phyloP scores from a whole-genome alignment of 2,329 filamentous ascomycete genomes.

The Paraconiothyrium brasiliense region DNA sequence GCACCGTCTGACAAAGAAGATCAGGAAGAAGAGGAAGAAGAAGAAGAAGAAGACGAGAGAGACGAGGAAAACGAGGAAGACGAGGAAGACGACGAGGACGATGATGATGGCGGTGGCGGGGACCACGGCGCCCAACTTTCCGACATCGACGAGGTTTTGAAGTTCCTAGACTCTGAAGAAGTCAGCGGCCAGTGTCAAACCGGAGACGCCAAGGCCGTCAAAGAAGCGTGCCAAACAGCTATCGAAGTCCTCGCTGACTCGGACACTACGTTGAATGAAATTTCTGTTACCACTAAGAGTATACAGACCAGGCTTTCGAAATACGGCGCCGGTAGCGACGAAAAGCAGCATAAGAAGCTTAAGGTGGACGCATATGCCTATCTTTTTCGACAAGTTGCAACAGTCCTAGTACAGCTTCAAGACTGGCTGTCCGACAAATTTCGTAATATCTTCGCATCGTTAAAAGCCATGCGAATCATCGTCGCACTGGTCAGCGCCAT shows the following conservation, averaged over 20 bases:
- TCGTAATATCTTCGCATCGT: slow-evolving; percentile 18
- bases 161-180: slow-evolving; percentile 29
- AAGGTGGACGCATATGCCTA: slow-evolving; percentile 41
- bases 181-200: slow-evolving; percentile 33
- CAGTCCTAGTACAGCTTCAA: slow-evolving; percentile 29
- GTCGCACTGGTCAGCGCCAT: slow-evolving; percentile 27
- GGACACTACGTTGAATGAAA: slow-evolving; percentile 19
- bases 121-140: background rate
- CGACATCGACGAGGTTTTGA: slow-evolving; percentile 31
- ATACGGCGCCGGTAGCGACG: slow-evolving; percentile 7
- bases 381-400: slow-evolving; percentile 34
- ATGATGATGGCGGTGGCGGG: slow-evolving; percentile 13
- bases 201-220: slow-evolving; percentile 23
- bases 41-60: slow-evolving; percentile 9
- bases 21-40: background rate
- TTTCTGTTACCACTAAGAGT: slow-evolving; percentile 16
- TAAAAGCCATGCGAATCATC: slow-evolving; percentile 31
- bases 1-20: background rate
- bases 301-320: slow-evolving; percentile 23
- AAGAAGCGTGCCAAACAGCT: slow-evolving; percentile 22
- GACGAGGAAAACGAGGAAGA: slow-evolving; percentile 10
- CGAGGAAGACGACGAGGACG: slow-evolving; percentile 8
- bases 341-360: slow-evolving; percentile 23
- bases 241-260: slow-evolving; percentile 13
- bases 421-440: slow-evolving; percentile 22